Conservation (phyloP, 352 stramenopile genomes). For the Globisporangium emineosum region DNA sequence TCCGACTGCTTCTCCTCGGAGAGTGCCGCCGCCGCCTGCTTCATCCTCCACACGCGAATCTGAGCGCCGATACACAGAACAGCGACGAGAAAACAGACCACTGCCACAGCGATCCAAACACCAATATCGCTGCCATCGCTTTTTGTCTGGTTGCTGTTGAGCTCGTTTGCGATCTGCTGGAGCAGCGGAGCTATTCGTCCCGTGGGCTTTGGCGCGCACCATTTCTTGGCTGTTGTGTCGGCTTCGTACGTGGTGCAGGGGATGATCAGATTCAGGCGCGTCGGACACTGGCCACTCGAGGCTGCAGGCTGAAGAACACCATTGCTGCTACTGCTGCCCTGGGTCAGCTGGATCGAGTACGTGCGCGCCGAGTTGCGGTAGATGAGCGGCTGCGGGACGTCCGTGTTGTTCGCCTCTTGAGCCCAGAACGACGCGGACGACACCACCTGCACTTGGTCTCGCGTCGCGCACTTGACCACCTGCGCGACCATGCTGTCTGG, state of each 20-base stretch:
- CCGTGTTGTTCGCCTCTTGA: slow-evolving; percentile 41
- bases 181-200: slow-evolving; percentile 27
- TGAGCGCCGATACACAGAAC: neutral
- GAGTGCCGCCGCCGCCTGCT: neutral
- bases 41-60: neutral
- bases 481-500: slow-evolving; percentile 27
- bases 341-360: slow-evolving; percentile 33
- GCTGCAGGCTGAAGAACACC: neutral
- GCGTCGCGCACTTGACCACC: slow-evolving; percentile 32
- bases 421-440: slow-evolving; percentile 23
- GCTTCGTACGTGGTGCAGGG: slow-evolving; percentile 30
- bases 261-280: slow-evolving; percentile 30
- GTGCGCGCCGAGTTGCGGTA: slow-evolving; percentile 28
- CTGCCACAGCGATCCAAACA: slow-evolving; percentile 23
- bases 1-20: slow-evolving; percentile 11
- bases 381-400: slow-evolving; percentile 36
- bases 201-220: slow-evolving; percentile 35
- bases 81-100: slow-evolving; percentile 6
- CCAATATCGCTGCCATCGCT: neutral
- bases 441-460: slow-evolving; percentile 14
- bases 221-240: slow-evolving; percentile 19
- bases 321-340: slow-evolving; percentile 10
- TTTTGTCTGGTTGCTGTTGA: neutral
- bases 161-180: slow-evolving; percentile 13
- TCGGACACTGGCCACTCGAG: slow-evolving; percentile 17